These are phyloP conservation scores for Macrolepiota albuminosa DNA, from an alignment of 768 basidiomycete species.

Conservation along the genomic window DNA sequence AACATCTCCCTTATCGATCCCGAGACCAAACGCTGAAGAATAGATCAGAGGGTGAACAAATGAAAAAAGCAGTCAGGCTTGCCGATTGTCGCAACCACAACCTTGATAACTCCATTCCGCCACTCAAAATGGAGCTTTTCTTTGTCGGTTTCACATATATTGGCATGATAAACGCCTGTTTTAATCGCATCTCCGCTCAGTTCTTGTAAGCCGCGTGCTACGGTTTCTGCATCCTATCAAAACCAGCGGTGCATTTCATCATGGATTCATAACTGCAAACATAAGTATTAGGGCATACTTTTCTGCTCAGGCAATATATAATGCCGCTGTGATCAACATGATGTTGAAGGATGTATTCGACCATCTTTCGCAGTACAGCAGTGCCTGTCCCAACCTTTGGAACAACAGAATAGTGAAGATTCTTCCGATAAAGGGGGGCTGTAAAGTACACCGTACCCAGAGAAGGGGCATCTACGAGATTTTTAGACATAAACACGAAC, in stretches of 20 bases:
- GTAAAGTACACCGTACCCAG: slow-evolving; percentile 78
- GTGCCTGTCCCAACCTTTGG: slow-evolving; percentile 58
- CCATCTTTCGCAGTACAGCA: slow-evolving; percentile 53
- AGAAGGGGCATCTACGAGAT: slow-evolving; percentile 40
- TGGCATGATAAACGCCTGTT: slow-evolving; percentile 78
- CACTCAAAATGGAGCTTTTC: slow-evolving; percentile 70
- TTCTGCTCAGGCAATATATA: slow-evolving; percentile 81
- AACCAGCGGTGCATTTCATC: neutral
- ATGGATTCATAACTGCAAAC: neutral
- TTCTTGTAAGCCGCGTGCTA: slow-evolving; percentile 56
- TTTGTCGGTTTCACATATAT: slow-evolving; percentile 40
- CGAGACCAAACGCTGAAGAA: slow-evolving; percentile 70
- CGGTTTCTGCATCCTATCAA: slow-evolving; percentile 72
- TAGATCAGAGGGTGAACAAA: neutral
- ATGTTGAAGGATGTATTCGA: slow-evolving; percentile 63
- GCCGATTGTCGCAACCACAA: slow-evolving; percentile 90
- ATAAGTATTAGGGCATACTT: slow-evolving; percentile 38
- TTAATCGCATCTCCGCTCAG: slow-evolving; percentile 60
- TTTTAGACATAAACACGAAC: slow-evolving; percentile 4
- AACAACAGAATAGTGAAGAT: slow-evolving; percentile 78
- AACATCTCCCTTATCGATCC: slow-evolving; percentile 88
- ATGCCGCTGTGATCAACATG: slow-evolving; percentile 81
- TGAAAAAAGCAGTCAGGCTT: neutral
- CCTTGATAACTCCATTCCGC: slow-evolving; percentile 73
- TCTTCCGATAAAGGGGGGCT: slow-evolving; percentile 77